Base-by-base conservation (phyloP, 192 early-diverging fungal species). In the Physocladia obscura region DNA sequence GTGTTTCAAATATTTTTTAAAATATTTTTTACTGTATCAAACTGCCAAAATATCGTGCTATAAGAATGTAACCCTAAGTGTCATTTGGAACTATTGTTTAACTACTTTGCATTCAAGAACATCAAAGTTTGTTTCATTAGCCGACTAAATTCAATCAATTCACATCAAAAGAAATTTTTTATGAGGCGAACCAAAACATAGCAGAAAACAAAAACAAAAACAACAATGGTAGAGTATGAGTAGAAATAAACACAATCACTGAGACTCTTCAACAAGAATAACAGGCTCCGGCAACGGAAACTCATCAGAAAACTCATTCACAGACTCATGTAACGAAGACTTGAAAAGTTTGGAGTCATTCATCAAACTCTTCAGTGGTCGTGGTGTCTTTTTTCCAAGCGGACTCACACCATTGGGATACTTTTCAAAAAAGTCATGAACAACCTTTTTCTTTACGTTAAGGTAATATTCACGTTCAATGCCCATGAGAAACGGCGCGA, bases 301-400 rank as follows among this genome's bases (percentile, higher is more conserved):
- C 24, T 54, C 24, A 6, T 58, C 29, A 13, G 29, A 17, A 29
- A 58, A 17, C 34, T 35, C 11, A 22, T 15, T 1, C 6, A 58
- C 57, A 35, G 57, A 64, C 17, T 52, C 21, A 26, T 52, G 48
- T 15, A 51, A 21, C 19, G 31, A 17, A 44, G 49, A 24, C 27
- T 56, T 21, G 19, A 48, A 48, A 34, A 30, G 39, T 26, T 36
- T 62, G 13, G 1, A 8, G 5, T 19, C 22, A 31, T 38, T 51
- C 68, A 69, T 60, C 22, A 32, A 67, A 19, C 22, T 24, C 57
- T 47, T 62, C 40, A 71, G 32, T 19, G 57, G 54, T 24, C 69
- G 61, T 0, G 69, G 57, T 17, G 57, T 47, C 37, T 27, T 47
- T 44, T 49, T 61, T 2, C 69, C 69, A 15, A 49, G 21, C 39